Evolutionary conservation across 2,329 filamentous ascomycete genomes (phyloP).

Genomic region (Botryosphaeria dothidea): DNA sequence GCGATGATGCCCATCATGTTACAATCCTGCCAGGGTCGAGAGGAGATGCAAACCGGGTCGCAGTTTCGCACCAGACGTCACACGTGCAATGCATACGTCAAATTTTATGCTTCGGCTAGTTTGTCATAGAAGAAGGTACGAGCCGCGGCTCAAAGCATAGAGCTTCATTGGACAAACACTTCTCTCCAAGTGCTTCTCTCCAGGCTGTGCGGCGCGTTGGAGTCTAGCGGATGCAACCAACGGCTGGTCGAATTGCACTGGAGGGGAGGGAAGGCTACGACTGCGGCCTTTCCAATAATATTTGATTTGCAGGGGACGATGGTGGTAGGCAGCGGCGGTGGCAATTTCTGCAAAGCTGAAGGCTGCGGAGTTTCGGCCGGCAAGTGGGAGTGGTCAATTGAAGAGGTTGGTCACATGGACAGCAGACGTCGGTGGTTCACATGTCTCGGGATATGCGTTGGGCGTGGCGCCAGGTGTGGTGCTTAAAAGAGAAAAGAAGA

Average conservation of each 20-base stretch:
- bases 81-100: neutral
- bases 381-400: neutral
- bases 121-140: neutral
- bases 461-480: neutral
- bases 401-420: neutral
- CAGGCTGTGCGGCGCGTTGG: neutral
- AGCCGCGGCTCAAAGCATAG: neutral
- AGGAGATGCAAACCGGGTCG: neutral
- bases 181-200: neutral
- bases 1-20: neutral
- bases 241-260: neutral
- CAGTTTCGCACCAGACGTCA: neutral
- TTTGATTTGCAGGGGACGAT: neutral
- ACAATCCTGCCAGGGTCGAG: neutral
- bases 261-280: neutral
- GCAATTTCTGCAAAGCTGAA: neutral
- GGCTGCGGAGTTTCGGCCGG: neutral
- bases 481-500: neutral
- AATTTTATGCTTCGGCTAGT: neutral
- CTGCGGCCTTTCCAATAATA: neutral
- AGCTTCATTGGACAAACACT: neutral
- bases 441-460: conserved; percentile 1
- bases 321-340: neutral
- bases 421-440: neutral
- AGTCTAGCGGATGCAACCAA: neutral